Conservation (phyloP, 2,329 filamentous ascomycete species). For the Mycosphaerelloides madeirae region DNA sequence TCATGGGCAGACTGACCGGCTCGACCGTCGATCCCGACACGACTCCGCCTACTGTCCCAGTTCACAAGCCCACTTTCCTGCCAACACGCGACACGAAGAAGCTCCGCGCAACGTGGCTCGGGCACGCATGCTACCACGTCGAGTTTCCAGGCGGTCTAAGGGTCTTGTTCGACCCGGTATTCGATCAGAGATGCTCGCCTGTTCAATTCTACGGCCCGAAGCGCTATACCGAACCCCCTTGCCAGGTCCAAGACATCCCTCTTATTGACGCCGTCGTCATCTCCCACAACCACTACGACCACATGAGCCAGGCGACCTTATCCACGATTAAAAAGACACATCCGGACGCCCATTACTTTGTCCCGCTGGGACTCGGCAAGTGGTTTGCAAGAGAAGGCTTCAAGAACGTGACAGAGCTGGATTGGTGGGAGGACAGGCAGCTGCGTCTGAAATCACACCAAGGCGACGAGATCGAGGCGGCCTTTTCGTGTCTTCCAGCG, state of each 20-base stretch:
- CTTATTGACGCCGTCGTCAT: conserved; percentile 70
- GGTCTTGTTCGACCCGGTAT: conserved; percentile 90
- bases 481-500: conserved; percentile 72
- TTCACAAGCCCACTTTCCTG: conserved; percentile 64
- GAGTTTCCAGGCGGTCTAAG: conserved; percentile 83
- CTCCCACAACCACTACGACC: conserved; percentile 86
- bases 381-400: conserved; percentile 76
- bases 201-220: conserved; percentile 66
- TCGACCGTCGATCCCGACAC: conserved; percentile 55
- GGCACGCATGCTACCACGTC: conserved; percentile 88
- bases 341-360: conserved; percentile 81
- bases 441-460: conserved; percentile 51
- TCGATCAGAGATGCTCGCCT: conserved; percentile 80
- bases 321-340: conserved; percentile 65
- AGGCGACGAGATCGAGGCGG: conserved; percentile 55
- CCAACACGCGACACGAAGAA: conserved; percentile 53
- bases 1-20: conserved; percentile 47
- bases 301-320: conserved; percentile 73
- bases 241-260: conserved; percentile 72
- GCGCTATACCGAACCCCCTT: conserved; percentile 73
- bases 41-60: conserved; percentile 59
- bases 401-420: conserved; percentile 75
- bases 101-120: conserved; percentile 87
- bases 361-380: conserved; percentile 71
- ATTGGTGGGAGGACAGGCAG: conserved; percentile 89